These are phyloP conservation scores for Prunus padus DNA, from an alignment of 306 rosid genomes.

Conservation along the genomic window DNA sequence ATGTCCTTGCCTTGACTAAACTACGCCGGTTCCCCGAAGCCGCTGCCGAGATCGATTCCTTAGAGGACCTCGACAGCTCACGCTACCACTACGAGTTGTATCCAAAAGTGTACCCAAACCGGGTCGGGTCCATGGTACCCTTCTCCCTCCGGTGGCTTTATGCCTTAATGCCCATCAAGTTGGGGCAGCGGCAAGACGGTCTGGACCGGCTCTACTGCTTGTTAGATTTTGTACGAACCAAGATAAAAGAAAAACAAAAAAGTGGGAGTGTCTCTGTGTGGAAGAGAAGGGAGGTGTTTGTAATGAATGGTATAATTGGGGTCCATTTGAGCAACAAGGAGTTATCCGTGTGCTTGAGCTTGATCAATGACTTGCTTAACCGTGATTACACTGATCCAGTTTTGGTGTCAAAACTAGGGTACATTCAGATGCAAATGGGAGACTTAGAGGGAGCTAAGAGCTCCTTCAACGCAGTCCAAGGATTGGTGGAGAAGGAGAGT, in stretches of 20 bases:
- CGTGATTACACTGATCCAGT: conserved; percentile 48
- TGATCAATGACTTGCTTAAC: conserved; percentile 47
- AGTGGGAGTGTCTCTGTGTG: conserved; percentile 43
- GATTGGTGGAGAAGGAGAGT: conserved; percentile 42
- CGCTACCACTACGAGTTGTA: conserved; percentile 69
- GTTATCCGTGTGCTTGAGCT: conserved; percentile 56
- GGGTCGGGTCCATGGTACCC: conserved; percentile 86
- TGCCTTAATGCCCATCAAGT: conserved; percentile 64
- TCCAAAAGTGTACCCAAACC: conserved; percentile 61
- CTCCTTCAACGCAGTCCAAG: conserved; percentile 59
- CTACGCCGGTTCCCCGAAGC: conserved; percentile 87
- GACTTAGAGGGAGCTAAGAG: conserved; percentile 77
- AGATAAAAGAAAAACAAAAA: conserved; percentile 32
- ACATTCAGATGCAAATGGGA: conserved; percentile 79
- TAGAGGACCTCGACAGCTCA: conserved; percentile 62
- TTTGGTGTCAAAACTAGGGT: conserved; percentile 72
- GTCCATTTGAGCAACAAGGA: conserved; percentile 71
- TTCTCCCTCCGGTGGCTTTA: conserved; percentile 84
- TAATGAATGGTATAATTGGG: conserved; percentile 64
- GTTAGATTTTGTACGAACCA: conserved; percentile 63
- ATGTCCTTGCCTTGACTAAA: conserved; percentile 76
- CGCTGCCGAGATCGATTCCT: conserved; percentile 68
- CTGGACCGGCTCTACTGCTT: conserved; percentile 65
- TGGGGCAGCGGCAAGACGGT: conserved; percentile 74
- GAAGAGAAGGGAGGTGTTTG: conserved; percentile 65